phyloP scores from a whole-genome alignment of 2,329 filamentous ascomycete species.

The Aspergillus transmontanensis region DNA sequence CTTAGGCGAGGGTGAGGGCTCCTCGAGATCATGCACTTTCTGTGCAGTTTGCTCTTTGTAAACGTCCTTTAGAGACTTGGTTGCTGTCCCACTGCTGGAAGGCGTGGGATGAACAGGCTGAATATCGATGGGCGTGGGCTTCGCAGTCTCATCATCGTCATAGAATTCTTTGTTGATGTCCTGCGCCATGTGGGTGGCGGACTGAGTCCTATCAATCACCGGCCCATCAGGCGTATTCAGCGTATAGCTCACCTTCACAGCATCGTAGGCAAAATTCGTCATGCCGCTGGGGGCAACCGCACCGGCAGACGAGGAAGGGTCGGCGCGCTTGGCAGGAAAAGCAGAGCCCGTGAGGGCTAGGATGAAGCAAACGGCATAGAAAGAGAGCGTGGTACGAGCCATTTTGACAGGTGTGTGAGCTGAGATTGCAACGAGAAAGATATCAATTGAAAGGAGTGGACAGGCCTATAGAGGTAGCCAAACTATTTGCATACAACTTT shows the following conservation, averaged over 20 bases:
- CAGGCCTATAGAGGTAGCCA: neutral
- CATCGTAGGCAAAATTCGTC: conserved; percentile 8
- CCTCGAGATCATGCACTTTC: neutral
- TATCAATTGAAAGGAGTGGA: conserved; percentile 18
- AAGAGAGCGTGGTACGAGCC: conserved; percentile 34
- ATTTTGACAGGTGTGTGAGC: conserved; percentile 23
- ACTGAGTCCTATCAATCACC: conserved; percentile 13
- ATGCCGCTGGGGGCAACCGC: neutral
- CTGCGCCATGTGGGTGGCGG: conserved; percentile 20
- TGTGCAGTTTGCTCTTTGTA: neutral
- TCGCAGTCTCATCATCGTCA: neutral
- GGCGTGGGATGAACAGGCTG: neutral
- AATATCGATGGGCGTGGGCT: neutral
- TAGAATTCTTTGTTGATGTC: conserved; percentile 11
- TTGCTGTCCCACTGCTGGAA: neutral
- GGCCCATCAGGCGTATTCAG: neutral
- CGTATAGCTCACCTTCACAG: conserved; percentile 21
- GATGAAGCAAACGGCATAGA: conserved; percentile 32
- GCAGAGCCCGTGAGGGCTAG: conserved; percentile 34
- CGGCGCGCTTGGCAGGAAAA: conserved; percentile 25
- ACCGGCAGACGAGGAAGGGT: neutral
- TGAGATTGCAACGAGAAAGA: neutral
- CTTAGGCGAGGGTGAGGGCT: neutral
- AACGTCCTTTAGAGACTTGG: neutral
- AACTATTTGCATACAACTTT: neutral